phyloP scores from a whole-genome alignment of 148 eudicot species.

The Rhododendron molle region DNA sequence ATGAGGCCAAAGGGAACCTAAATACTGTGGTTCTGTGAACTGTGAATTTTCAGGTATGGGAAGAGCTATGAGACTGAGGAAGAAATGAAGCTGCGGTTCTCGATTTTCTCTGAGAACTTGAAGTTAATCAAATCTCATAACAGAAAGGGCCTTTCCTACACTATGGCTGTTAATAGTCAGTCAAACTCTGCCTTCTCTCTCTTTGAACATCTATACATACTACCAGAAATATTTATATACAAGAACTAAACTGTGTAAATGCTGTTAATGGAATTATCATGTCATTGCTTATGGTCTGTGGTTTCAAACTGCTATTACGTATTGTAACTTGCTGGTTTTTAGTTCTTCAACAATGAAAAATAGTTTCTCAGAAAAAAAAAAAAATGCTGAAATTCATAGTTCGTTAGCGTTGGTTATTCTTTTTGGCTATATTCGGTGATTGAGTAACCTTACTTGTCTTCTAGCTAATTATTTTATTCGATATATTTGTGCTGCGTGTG shows the following conservation, averaged over 20 bases:
- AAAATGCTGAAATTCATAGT: not conserved
- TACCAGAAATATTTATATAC: not conserved
- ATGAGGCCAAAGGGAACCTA: not conserved
- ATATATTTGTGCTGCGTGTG: not conserved
- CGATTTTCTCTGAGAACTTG: conserved; percentile 62
- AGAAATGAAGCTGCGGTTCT: conserved; percentile 62
- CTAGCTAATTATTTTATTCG: not conserved
- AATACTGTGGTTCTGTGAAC: not conserved
- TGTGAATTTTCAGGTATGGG: conserved; percentile 48
- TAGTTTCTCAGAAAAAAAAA: too few relatives aligned
- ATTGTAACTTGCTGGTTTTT: not conserved
- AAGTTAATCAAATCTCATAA: conserved; percentile 67
- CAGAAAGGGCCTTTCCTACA: conserved; percentile 55
- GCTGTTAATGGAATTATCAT: too few relatives aligned
- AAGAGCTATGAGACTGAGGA: conserved; percentile 69
- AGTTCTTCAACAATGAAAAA: not conserved
- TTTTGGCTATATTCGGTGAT: not conserved
- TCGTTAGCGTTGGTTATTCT: not conserved
- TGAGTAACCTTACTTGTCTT: not conserved
- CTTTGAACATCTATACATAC: not conserved
- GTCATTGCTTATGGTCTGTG: not conserved
- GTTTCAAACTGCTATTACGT: not conserved
- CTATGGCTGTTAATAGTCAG: conserved; percentile 78
- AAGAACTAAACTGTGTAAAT: not conserved
- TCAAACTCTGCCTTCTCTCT: not conserved